A percentile compares a stretch with the other conserved stretches of the same genome.
Evolutionary conservation across 768 basidiomycete genomes (phyloP).

Genomic region (Amanita exitialis): DNA sequence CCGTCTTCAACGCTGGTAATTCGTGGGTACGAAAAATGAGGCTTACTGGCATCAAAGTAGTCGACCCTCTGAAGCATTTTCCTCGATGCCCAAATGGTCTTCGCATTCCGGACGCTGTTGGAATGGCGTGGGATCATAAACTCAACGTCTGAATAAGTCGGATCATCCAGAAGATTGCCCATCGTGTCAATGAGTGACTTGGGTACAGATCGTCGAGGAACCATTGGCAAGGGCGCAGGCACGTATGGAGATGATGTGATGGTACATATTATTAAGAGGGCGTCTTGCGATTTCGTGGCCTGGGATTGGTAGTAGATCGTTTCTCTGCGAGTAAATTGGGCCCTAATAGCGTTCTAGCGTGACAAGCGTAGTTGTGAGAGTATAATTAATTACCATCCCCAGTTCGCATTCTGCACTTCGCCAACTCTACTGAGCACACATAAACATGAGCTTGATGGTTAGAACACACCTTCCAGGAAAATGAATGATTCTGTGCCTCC

Average conservation of each 20-base stretch:
- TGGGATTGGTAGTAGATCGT: constrained; percentile 50
- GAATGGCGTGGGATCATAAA: constrained; percentile 53
- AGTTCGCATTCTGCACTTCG: constrained; percentile 58
- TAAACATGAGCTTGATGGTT: background rate
- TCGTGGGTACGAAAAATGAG: background rate
- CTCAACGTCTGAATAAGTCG: constrained; percentile 77
- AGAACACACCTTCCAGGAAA: constrained; percentile 46
- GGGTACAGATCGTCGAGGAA: constrained; percentile 48
- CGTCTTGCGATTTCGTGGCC: constrained; percentile 46
- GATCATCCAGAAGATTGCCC: constrained; percentile 71
- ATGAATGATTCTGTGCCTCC: constrained; percentile 76
- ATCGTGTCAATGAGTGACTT: constrained; percentile 58
- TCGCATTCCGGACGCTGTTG: constrained; percentile 25
- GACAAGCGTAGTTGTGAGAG: background rate
- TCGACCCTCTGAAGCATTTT: constrained; percentile 61
- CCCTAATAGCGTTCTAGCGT: constrained; percentile 30
- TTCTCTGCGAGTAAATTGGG: constrained; percentile 73
- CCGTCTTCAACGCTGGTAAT: background rate
- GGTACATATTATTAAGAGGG: constrained; percentile 68
- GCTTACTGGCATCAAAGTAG: constrained; percentile 67
- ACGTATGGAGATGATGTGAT: constrained; percentile 59
- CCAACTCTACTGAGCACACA: background rate
- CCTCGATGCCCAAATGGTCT: constrained; percentile 59
- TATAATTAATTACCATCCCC: constrained; percentile 58
- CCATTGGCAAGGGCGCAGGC: constrained; percentile 31